Base-by-base conservation (phyloP, 2,329 filamentous ascomycete species). In the Talaromyces sp. region DNA sequence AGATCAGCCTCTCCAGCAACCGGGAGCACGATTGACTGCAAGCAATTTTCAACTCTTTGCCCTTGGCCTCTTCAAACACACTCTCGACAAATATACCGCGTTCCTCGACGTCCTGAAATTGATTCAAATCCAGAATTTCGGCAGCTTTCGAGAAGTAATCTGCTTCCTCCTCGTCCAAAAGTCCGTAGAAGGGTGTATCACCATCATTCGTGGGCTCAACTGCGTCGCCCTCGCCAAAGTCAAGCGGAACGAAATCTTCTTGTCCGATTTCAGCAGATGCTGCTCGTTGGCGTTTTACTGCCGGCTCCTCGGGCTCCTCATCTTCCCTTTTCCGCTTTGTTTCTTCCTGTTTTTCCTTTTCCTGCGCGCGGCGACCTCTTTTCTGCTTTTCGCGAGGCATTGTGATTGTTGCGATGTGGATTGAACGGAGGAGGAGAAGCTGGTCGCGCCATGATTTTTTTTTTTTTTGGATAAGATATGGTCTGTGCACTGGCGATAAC, bases 1-100 rank as follows among this genome's bases (percentile, higher is more conserved):
- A 82, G 59, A 99, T 96, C 71, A 99, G 78, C 33, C 92, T 85
- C 79, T 99, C 95, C 87, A 98, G 89, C 58, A 99, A 79, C 17
- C 95, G 84, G 57, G 95, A 99, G 77, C 93, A 97, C 3, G 91
- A 95, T 77, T 99, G 95, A 74, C 92, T 96, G 78, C 91, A 95
- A 27, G 93, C 93, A 65, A 99, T 85, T 81, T 98, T 99, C 71
- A 99, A 81, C 75, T 98, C 95, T 77, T 98, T 98, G 64, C 92
- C 92, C 63, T 87, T 82, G 0, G 93, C 92, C 77, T 98, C 93
- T 67, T 85, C 83, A 77, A 90, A 96, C 57, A 98, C 90, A 74
- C 89, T 96, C 64, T 88, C 86, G 54, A 98, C 76, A 70, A 92
- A 92, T 55, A 89, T 70, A 59, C 81, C 79, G 62, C 88, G 84